These are phyloP conservation scores for Prosopis cineraria DNA, from an alignment of 306 rosid genomes.

Conservation along the genomic window DNA sequence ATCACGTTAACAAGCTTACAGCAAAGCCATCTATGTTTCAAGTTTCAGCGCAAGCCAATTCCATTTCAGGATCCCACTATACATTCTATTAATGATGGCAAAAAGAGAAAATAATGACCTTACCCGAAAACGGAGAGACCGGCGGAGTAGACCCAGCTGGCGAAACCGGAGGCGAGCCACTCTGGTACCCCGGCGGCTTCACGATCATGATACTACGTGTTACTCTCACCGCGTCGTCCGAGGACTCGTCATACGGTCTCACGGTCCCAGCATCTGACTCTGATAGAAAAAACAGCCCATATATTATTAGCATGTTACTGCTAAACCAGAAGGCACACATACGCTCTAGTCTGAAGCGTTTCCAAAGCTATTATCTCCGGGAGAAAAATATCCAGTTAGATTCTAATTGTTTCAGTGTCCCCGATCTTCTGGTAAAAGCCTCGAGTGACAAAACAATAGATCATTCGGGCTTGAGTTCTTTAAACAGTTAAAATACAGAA, in stretches of 20 bases:
- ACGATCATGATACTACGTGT: constrained; percentile 92
- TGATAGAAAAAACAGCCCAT: constrained; percentile 33
- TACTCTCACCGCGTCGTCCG: constrained; percentile 56
- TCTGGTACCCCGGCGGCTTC: constrained; percentile 72
- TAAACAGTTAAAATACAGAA: not conserved
- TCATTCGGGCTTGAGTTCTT: not conserved
- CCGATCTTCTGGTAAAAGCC: not conserved
- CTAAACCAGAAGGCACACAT: not conserved
- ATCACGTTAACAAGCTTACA: not conserved
- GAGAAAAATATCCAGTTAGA: not conserved
- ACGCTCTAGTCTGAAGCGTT: not conserved
- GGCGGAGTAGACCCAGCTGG: constrained; percentile 94
- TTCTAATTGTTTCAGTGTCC: not conserved
- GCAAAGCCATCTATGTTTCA: not conserved
- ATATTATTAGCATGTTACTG: not conserved
- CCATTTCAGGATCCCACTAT: not conserved
- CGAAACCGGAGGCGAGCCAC: constrained; percentile 74
- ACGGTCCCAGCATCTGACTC: constrained; percentile 53
- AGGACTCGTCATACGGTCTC: constrained; percentile 51
- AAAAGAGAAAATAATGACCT: constrained; percentile 16
- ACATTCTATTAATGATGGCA: not conserved
- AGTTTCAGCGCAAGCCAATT: not conserved
- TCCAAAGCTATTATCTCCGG: not conserved
- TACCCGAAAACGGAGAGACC: constrained; percentile 84
- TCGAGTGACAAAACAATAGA: not conserved